Percentiles rank a stretch among this genome's conserved stretches.
phyloP scores from a whole-genome alignment of 345 rosid species.

The Theobroma cacao region DNA sequence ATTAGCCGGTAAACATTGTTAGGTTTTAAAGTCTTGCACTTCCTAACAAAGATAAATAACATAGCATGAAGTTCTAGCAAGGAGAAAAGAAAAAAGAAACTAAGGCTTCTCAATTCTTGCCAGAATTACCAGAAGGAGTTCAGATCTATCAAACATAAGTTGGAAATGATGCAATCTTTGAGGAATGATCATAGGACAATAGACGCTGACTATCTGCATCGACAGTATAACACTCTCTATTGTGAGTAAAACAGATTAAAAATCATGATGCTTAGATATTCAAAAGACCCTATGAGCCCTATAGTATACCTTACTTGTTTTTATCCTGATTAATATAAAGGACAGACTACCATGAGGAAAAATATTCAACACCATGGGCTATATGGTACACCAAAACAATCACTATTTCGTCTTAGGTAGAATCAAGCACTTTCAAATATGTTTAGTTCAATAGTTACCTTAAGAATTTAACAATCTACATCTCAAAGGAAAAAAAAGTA shows the following conservation, averaged over 20 bases:
- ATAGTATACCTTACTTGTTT: neutral
- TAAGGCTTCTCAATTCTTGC: neutral
- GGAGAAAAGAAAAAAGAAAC: neutral
- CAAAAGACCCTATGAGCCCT: neutral
- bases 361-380: neutral
- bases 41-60: neutral
- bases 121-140: neutral
- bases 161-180: neutral
- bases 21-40: neutral
- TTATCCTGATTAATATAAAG: neutral
- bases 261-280: neutral
- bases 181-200: neutral
- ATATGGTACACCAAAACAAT: neutral
- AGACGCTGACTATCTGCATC: neutral
- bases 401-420: neutral
- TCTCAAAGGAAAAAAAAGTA: neutral
- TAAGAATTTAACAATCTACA: neutral
- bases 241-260: neutral
- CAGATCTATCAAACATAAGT: neutral
- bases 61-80: neutral
- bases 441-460: neutral
- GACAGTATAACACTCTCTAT: neutral
- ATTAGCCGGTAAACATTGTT: neutral
- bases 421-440: neutral
- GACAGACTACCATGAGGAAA: neutral